A percentile compares a stretch with the other conserved stretches of the same genome.
Evolutionary conservation across 305 asterid genomes (phyloP).

Genomic region (Fraxinus baroniana): DNA sequence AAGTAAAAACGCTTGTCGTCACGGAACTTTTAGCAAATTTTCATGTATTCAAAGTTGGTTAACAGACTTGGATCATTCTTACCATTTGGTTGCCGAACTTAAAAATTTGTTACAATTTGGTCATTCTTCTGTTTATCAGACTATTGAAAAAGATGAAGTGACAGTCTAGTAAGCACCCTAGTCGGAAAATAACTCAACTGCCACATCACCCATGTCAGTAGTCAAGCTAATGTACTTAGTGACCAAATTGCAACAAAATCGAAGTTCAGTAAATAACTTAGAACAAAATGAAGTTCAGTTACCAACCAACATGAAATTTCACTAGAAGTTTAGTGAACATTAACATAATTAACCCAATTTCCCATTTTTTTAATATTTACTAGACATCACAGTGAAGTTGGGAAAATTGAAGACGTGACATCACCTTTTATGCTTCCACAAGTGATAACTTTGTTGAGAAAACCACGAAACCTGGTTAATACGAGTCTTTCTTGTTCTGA

Average conservation of each 20-base stretch:
- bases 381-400: neutral
- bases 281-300: neutral
- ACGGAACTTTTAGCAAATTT: neutral
- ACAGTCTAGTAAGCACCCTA: neutral
- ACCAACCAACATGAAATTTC: neutral
- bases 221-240: neutral
- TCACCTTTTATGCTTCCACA: conserved; percentile 51
- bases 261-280: neutral
- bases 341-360: neutral
- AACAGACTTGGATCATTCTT: neutral
- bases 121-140: neutral
- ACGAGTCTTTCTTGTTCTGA: conserved; percentile 68
- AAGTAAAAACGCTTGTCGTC: neutral
- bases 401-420: neutral
- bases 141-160: neutral
- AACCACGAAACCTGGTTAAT: conserved; percentile 40
- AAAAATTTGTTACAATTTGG: neutral
- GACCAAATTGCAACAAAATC: neutral
- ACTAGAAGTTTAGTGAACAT: neutral
- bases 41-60: neutral
- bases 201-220: neutral
- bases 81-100: neutral
- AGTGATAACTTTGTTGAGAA: conserved; percentile 50
- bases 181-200: neutral
- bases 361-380: neutral